Evolutionary conservation across 2,329 filamentous ascomycete species (phyloP).

Genomic region (Zarea fungicola): DNA sequence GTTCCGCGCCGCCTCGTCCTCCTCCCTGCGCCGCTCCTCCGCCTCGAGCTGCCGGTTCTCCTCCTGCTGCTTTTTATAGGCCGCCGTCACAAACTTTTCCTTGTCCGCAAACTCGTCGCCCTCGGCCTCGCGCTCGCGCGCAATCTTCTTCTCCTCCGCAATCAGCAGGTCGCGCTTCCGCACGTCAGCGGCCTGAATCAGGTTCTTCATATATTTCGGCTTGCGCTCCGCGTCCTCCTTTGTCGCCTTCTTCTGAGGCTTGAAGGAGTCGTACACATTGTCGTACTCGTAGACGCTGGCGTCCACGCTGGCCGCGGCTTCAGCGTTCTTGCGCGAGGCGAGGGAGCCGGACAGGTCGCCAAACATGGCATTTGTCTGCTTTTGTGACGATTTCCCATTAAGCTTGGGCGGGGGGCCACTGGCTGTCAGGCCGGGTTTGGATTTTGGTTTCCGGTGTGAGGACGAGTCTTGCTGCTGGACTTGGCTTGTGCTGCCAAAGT

Average conservation of each 20-base stretch:
- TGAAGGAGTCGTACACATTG: conserved; percentile 71
- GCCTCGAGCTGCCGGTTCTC: conserved; percentile 66
- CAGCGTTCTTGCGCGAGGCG: conserved; percentile 57
- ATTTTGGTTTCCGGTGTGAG: conserved; percentile 26
- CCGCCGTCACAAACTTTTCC: conserved; percentile 80
- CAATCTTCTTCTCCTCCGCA: conserved; percentile 74
- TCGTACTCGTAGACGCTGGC: conserved; percentile 82
- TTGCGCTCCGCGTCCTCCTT: conserved; percentile 53
- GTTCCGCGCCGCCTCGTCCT: conserved; percentile 59
- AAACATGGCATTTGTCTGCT: conserved; percentile 48
- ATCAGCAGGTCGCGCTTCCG: conserved; percentile 73
- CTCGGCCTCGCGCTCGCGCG: conserved; percentile 71
- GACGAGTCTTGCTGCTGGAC: conserved; percentile 15
- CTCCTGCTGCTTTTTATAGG: conserved; percentile 76
- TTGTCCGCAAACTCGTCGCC: conserved; percentile 78
- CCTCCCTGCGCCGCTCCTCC: conserved; percentile 63
- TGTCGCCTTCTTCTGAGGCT: conserved; percentile 56
- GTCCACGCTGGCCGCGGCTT: conserved; percentile 62
- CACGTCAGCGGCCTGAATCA: conserved; percentile 68
- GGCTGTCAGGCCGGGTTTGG: conserved; percentile 28
- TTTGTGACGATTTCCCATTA: conserved; percentile 36
- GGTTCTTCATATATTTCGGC: conserved; percentile 73
- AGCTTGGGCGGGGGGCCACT: conserved; percentile 38
- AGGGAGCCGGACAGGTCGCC: conserved; percentile 63
- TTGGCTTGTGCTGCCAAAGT: conserved; percentile 17